Percentiles rank a stretch among this genome's conserved stretches.
Evolutionary conservation across 108 stramenopile genomes (phyloP).

Genomic region (Discostella pseudostelligera): DNA sequence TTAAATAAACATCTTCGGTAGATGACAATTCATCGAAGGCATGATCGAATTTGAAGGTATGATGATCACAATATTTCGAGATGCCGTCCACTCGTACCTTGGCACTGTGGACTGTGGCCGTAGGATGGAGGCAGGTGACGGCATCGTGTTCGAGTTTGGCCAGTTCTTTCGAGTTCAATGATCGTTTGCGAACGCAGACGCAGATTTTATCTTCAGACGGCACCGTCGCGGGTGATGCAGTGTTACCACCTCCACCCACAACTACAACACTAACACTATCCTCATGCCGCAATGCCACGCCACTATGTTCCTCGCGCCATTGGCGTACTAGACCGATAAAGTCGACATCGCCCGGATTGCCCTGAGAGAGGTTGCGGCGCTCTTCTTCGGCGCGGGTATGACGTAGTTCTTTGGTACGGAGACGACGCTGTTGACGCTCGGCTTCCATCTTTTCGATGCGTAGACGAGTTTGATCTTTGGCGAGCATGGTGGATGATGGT

Average conservation of each 20-base stretch:
- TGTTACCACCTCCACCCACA: neutral
- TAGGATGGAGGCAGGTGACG: conserved; percentile 90
- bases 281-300: conserved; percentile 27
- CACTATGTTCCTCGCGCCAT: conserved; percentile 75
- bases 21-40: conserved; percentile 70
- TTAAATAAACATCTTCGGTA: conserved; percentile 83
- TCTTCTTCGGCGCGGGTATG: conserved; percentile 76
- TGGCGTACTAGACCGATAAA: conserved; percentile 90
- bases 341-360: conserved; percentile 98
- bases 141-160: conserved; percentile 90
- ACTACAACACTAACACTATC: neutral
- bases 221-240: conserved; percentile 9
- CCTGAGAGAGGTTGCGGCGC: conserved; percentile 70
- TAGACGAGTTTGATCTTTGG: conserved; percentile 66
- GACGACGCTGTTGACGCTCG: conserved; percentile 84
- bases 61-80: conserved; percentile 95
- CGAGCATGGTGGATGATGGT: neutral
- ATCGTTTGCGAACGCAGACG: conserved; percentile 90
- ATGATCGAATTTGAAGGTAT: conserved; percentile 94
- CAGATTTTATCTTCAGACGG: conserved; percentile 59
- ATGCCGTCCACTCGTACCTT: conserved; percentile 97
- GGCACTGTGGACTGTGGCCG: conserved; percentile 93
- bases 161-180: conserved; percentile 78
- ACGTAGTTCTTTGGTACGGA: conserved; percentile 59
- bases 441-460: conserved; percentile 87